These are phyloP conservation scores for Globisporangium camurandrum DNA, from an alignment of 352 stramenopile genomes.

Conservation along the genomic window DNA sequence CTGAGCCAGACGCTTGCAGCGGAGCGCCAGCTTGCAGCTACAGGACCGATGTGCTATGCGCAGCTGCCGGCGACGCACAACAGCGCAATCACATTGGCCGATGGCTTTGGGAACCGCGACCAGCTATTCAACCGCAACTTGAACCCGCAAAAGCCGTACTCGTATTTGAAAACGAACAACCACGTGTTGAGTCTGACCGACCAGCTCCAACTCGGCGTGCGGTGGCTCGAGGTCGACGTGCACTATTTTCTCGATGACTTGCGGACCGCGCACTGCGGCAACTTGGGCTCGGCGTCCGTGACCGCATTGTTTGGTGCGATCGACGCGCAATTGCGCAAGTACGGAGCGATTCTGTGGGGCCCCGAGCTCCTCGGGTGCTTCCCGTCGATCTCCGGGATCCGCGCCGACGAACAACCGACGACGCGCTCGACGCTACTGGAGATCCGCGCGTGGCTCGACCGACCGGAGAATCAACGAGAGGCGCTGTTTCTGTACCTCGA, in stretches of 20 bases:
- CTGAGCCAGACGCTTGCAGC: slow-evolving; percentile 43
- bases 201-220: slow-evolving; percentile 65
- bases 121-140: slow-evolving; percentile 63
- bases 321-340: slow-evolving; percentile 14
- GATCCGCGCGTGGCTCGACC: slow-evolving; percentile 50
- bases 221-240: slow-evolving; percentile 75
- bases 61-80: slow-evolving; percentile 71
- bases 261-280: slow-evolving; percentile 67
- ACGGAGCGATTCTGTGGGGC: slow-evolving; percentile 26
- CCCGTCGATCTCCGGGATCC: slow-evolving; percentile 72
- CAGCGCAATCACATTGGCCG: slow-evolving; percentile 52
- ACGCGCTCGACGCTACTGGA: slow-evolving; percentile 48
- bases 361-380: slow-evolving; percentile 68
- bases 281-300: slow-evolving; percentile 46
- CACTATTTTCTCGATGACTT: slow-evolving; percentile 68
- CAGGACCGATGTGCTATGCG: slow-evolving; percentile 50
- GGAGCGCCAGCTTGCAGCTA: slow-evolving; percentile 64
- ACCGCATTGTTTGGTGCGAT: slow-evolving; percentile 40
- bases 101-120: slow-evolving; percentile 65
- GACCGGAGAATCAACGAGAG: slow-evolving; percentile 25
- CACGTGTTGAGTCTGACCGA: slow-evolving; percentile 69
- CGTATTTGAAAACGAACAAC: slow-evolving; percentile 61
- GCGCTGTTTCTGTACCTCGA: slow-evolving; percentile 58
- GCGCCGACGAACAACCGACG: slow-evolving; percentile 42
- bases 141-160: slow-evolving; percentile 35